Percentiles rank a stretch among this genome's conserved stretches.
Evolutionary conservation across 2,329 filamentous ascomycete genomes (phyloP).

Genomic region (Fusarium metavorans): DNA sequence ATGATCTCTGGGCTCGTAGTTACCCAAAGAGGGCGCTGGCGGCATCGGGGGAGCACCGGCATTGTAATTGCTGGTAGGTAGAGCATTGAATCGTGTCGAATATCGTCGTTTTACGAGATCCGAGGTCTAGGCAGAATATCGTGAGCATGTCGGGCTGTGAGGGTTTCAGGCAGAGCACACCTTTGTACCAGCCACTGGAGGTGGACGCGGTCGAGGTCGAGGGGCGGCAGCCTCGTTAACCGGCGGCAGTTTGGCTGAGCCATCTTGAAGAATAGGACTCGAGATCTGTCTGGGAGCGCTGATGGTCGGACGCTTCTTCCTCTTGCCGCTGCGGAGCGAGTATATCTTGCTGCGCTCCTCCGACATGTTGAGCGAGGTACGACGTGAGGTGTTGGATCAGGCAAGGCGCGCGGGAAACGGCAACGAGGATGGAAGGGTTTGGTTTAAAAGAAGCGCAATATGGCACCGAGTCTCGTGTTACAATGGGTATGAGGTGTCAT

Average conservation of each 20-base stretch:
- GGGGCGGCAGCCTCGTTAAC: constrained; percentile 45
- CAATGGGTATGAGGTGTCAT: constrained; percentile 16
- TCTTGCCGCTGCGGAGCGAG: constrained; percentile 70
- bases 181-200: constrained; percentile 67
- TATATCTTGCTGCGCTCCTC: constrained; percentile 72
- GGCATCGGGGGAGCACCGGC: constrained; percentile 80
- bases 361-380: constrained; percentile 61
- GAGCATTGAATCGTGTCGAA: constrained; percentile 89
- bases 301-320: constrained; percentile 71
- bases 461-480: not conserved
- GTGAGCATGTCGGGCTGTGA: constrained; percentile 30
- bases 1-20: constrained; percentile 66
- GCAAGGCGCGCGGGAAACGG: not conserved
- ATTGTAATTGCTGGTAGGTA: constrained; percentile 78
- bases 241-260: constrained; percentile 45
- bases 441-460: not conserved
- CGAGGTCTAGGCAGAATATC: constrained; percentile 62
- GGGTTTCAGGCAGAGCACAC: constrained; percentile 49
- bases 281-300: constrained; percentile 74
- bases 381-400: not conserved
- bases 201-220: constrained; percentile 59
- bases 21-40: constrained; percentile 68
- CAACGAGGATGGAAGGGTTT: not conserved
- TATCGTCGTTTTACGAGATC: constrained; percentile 96
- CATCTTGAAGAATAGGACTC: constrained; percentile 67